These are phyloP conservation scores for Chaetomium fimeti DNA, from an alignment of 495 filamentous ascomycete genomes.

Conservation along the genomic window DNA sequence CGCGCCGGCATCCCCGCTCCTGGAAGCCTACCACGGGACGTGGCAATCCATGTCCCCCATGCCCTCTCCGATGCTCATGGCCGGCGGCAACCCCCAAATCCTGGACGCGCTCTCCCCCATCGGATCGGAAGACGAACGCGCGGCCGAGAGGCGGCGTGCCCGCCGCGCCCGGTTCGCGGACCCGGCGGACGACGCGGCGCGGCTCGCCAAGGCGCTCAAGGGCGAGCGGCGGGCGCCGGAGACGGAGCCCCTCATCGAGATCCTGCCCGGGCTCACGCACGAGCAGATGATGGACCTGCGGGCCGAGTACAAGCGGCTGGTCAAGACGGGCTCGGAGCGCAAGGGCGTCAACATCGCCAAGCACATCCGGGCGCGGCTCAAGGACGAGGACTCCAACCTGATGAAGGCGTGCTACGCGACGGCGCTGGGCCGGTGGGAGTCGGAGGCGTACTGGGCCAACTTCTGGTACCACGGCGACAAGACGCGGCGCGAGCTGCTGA, in stretches of 20 bases:
- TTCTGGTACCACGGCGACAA: conserved; percentile 95
- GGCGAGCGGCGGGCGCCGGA: conserved; percentile 63
- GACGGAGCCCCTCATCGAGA: conserved; percentile 69
- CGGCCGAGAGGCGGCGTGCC: conserved; percentile 41
- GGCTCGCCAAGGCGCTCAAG: conserved; percentile 72
- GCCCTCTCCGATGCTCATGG: conserved; percentile 68
- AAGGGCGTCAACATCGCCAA: conserved; percentile 94
- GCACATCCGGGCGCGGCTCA: conserved; percentile 81
- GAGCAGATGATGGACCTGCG: conserved; percentile 83
- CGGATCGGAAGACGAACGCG: conserved; percentile 43
- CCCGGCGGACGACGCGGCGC: conserved; percentile 70
- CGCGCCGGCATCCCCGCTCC: conserved; percentile 74
- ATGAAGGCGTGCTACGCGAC: conserved; percentile 89
- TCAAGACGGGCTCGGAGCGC: conserved; percentile 65
- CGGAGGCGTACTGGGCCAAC: conserved; percentile 96
- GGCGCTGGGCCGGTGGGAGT: conserved; percentile 88
- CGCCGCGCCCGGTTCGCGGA: conserved; percentile 72
- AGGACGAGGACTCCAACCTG: conserved; percentile 61
- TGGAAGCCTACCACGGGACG: conserved; percentile 91
- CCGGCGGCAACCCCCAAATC: conserved; percentile 34
- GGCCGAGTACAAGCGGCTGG: conserved; percentile 82
- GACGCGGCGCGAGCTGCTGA: conserved; percentile 79
- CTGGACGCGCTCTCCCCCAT: conserved; percentile 46
- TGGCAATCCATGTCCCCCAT: conserved; percentile 95
- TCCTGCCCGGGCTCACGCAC: conserved; percentile 78